phyloP scores from a whole-genome alignment of 2,329 filamentous ascomycete species.

The Stemphylium lycopersici region DNA sequence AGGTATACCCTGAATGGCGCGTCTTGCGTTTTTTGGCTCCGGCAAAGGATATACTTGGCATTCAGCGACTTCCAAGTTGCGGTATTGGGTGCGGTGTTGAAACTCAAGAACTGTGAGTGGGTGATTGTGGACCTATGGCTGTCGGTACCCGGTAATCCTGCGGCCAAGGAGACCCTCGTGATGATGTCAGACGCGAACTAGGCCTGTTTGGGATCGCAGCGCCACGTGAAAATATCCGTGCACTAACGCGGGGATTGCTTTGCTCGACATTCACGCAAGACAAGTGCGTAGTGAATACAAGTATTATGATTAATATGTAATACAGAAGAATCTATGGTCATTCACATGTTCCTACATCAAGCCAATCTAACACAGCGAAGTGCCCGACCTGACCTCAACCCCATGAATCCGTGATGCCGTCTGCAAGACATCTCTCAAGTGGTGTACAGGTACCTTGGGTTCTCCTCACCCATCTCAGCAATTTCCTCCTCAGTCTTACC shows the following conservation, averaged over 20 bases:
- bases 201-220: neutral
- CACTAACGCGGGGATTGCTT: too few relatives aligned
- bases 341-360: neutral
- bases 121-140: neutral
- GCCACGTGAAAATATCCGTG: conserved; percentile 1
- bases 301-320: neutral
- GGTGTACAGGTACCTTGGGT: conserved; percentile 33
- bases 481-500: conserved; percentile 33
- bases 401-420: neutral
- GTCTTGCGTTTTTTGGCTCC: conserved; percentile 39
- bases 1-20: conserved; percentile 31
- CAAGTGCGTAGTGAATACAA: neutral
- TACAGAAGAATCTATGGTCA: neutral
- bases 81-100: neutral
- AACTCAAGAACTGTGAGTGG: neutral
- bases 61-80: conserved; percentile 12
- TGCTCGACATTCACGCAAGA: too few relatives aligned
- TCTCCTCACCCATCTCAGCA: conserved; percentile 34
- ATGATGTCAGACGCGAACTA: conserved; percentile 11
- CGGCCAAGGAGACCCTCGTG: neutral
- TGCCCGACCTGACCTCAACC: neutral
- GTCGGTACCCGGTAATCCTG: neutral
- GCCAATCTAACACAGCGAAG: neutral
- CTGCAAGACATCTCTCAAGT: conserved; percentile 11
- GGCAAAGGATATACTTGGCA: conserved; percentile 29